phyloP scores from a whole-genome alignment of 345 rosid genomes.

The Microthlaspi erraticum region DNA sequence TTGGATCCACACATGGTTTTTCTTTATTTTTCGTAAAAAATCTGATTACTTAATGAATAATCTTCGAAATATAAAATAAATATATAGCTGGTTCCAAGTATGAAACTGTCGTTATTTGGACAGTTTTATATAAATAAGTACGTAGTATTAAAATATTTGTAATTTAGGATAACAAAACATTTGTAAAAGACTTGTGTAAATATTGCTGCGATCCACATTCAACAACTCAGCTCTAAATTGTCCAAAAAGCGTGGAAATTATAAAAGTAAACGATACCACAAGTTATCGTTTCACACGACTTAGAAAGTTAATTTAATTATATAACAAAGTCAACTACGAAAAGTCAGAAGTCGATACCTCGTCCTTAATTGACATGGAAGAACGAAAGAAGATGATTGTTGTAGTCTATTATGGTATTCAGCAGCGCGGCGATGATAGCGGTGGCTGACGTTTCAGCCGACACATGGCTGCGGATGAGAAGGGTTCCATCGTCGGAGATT shows the following conservation, averaged over 20 bases:
- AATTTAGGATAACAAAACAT: neutral
- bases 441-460: constrained; percentile 58
- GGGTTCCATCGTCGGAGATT: constrained; percentile 54
- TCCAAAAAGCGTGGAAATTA: constrained; percentile 7
- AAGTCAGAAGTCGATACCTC: constrained; percentile 12
- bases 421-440: constrained; percentile 46
- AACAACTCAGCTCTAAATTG: neutral
- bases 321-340: constrained; percentile 8
- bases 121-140: neutral
- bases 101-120: neutral
- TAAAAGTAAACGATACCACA: neutral
- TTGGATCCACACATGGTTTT: too few relatives aligned
- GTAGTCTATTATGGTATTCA: constrained; percentile 64
- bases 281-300: neutral
- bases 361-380: neutral
- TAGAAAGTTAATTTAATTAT: too few relatives aligned
- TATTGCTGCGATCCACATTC: neutral
- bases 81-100: too few relatives aligned
- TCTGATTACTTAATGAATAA: too few relatives aligned
- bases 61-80: too few relatives aligned
- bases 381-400: neutral
- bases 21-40: too few relatives aligned
- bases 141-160: neutral
- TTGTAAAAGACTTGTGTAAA: neutral
- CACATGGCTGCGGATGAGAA: constrained; percentile 52